Evolutionary conservation across 164 flowering plant genomes (phyloP), one percentile per base, ranked within the genome.

Genomic region (Echeveria elegans): DNA sequence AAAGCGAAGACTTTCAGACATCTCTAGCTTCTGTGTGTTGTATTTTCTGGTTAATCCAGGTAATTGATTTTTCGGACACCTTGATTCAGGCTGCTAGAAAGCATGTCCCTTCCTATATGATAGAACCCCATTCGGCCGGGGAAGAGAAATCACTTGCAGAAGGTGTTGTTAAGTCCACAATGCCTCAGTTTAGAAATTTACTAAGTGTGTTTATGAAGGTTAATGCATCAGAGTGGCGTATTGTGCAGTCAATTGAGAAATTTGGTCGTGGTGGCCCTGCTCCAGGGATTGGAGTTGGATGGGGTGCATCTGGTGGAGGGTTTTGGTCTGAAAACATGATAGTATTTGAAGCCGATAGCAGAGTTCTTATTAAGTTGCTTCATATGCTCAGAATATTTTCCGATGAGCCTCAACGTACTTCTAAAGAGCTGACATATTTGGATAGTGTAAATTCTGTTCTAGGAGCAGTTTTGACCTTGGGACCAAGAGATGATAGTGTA

Each of bases 191-290:
- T 63, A 78, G 67, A 74, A 63, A 58, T 61, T 45, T 83, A 72
- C 72, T 80, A 11, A 47, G 64, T 52, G 61, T 64, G 74, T 80
- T 79, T 38, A 77, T 75, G 79, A 66, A 76, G 24, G 74, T 75
- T 60, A 72, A 82, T 61, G 37, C 75, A 72, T 82, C 79, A 28
- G 83, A 74, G 65, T 85, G 92, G 87, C 72, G 73, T 7, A 21
- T 21, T 40, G 68, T 83, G 69, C 88, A 78, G 66, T 77, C 81
- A 1, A 69, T 83, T 79, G 96, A 89, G 76, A 77, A 66, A 18
- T 89, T 83, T 77, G 88, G 95, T 59, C 78, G 99, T 79, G 97
- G 97, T n/a, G 99, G 99, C 8, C 96, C 92, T 41, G 86, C 96
- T 70, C 99, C 97, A 29, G 99, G 99, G 37, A 78, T 88, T 65